A percentile compares a stretch with the other conserved stretches of the same genome.
These are phyloP conservation scores for Paracoccidioides lutzii DNA, from an alignment of 2,329 filamentous ascomycete genomes.

Conservation along the genomic window DNA sequence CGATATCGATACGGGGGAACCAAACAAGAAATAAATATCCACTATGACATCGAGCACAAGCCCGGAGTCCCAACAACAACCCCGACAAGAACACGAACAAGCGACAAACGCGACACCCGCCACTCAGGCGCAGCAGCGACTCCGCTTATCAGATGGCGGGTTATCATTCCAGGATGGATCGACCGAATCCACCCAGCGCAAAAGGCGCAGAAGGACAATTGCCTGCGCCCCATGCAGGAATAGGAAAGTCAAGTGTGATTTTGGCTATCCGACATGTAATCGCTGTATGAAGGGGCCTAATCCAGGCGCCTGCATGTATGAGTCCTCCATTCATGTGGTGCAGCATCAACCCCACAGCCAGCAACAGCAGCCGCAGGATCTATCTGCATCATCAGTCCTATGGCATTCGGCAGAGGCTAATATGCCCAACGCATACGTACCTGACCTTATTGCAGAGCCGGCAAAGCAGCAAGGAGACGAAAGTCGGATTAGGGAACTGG, in stretches of 20 bases:
- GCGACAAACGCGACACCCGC: neutral
- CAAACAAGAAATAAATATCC: neutral
- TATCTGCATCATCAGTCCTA: neutral
- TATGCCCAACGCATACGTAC: neutral
- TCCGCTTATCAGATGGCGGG: neutral
- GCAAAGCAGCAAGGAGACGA: neutral
- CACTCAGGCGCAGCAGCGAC: neutral
- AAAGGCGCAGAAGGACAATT: constrained; percentile 28
- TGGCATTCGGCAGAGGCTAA: neutral
- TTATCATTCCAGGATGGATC: neutral
- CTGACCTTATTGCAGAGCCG: neutral
- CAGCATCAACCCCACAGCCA: neutral
- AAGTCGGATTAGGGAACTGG: neutral
- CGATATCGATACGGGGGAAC: neutral
- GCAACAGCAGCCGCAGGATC: neutral
- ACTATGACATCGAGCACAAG: neutral
- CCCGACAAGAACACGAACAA: neutral
- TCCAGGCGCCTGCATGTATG: constrained; percentile 8
- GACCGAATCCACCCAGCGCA: constrained; percentile 21
- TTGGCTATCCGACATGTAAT: constrained; percentile 16
- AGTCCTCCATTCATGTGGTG: constrained; percentile 2
- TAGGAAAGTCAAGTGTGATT: constrained; percentile 32
- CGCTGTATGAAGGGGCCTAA: constrained; percentile 5
- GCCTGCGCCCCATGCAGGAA: constrained; percentile 31
- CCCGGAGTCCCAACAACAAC: neutral